Percentiles rank a stretch among this genome's conserved stretches.
phyloP scores from a whole-genome alignment of 106 monocot genomes.

The Dendrobium officinale region DNA sequence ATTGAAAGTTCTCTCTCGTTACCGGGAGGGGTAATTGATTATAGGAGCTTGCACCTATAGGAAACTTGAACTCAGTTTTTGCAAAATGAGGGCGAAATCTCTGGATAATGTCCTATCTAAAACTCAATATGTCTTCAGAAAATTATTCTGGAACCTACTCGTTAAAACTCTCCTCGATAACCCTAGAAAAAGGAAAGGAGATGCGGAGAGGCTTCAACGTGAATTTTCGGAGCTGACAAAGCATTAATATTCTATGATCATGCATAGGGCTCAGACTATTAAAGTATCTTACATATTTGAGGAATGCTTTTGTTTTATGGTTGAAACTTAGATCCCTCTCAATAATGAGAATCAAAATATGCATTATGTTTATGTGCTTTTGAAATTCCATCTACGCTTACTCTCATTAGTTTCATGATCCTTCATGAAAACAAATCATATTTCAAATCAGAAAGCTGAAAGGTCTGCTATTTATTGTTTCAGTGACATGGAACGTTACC shows the following conservation, averaged over 20 bases:
- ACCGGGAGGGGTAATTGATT: no score
- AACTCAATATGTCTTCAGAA: no score
- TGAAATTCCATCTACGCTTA: neutral
- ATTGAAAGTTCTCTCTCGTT: no score
- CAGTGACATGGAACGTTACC: constrained; percentile 96
- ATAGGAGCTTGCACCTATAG: no score
- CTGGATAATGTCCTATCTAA: no score
- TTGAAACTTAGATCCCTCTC: neutral
- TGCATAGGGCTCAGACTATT: neutral
- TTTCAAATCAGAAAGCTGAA: neutral
- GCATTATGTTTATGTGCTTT: neutral
- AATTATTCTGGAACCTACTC: no score
- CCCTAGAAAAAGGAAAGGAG: no score
- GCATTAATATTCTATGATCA: neutral
- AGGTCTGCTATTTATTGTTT: constrained; percentile 6
- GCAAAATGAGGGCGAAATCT: no score
- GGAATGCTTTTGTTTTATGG: neutral
- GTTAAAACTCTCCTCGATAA: no score
- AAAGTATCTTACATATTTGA: neutral
- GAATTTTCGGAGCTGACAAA: no score
- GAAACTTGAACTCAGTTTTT: no score
- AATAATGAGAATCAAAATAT: neutral
- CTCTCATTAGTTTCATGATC: neutral
- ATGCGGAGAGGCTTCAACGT: no score
- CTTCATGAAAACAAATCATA: neutral